phyloP scores from a whole-genome alignment of 176 grass and related monocot species.

The Microstegium vimineum region DNA sequence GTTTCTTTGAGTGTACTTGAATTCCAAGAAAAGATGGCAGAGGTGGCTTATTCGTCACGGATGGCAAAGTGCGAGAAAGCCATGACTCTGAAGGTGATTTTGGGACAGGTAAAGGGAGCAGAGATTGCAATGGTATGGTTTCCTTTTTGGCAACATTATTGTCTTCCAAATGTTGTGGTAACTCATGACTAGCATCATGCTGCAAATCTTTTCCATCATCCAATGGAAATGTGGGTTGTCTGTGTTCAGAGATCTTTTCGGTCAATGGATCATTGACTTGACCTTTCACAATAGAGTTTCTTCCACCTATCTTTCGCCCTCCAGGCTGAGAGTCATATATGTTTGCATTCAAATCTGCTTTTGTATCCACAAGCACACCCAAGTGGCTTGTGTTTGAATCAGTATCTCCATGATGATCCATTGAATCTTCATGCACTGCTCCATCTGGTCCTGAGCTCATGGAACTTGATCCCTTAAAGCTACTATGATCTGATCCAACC shows the following conservation, averaged over 20 bases:
- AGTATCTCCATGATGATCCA: conserved; percentile 33
- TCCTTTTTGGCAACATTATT: conserved; percentile 25
- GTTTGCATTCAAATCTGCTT: background rate
- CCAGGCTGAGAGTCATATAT: conserved; percentile 22
- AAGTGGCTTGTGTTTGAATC: conserved; percentile 34
- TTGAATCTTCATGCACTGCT: conserved; percentile 42
- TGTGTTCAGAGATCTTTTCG: background rate
- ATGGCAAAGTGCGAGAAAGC: conserved; percentile 85
- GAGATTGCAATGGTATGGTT: conserved; percentile 30
- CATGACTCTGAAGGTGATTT: conserved; percentile 98
- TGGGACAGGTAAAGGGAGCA: conserved; percentile 64
- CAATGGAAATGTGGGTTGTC: conserved; percentile 1
- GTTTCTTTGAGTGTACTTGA: conserved; percentile 76
- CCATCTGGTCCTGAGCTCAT: conserved; percentile 54
- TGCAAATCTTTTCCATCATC: conserved; percentile 24
- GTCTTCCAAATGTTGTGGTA: conserved; percentile 4
- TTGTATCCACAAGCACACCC: conserved; percentile 15
- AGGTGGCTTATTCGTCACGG: conserved; percentile 55
- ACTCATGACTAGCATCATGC: conserved; percentile 7
- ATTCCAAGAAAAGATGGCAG: conserved; percentile 82
- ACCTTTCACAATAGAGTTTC: background rate
- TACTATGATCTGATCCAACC: conserved; percentile 35
- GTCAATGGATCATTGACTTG: conserved; percentile 1
- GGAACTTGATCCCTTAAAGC: conserved; percentile 52
- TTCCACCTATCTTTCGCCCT: background rate